Conservation (phyloP, 768 basidiomycete species). For the Astraeus odoratus region DNA sequence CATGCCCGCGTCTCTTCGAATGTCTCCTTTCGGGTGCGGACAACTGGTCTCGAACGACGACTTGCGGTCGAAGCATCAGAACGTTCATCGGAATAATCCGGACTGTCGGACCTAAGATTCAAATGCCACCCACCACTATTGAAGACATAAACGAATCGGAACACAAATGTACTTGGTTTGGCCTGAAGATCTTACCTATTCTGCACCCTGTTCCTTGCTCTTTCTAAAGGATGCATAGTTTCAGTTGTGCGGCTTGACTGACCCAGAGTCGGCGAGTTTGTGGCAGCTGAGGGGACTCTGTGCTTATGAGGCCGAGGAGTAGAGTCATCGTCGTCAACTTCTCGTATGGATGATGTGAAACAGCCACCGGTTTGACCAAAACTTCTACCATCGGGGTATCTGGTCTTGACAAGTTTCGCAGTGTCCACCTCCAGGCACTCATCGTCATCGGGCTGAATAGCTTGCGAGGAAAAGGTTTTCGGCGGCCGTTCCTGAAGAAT, state of each 20-base stretch:
- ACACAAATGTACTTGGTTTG: not conserved
- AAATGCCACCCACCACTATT: conserved; percentile 7
- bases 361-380: not conserved
- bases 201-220: conserved; percentile 10
- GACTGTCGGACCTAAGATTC: conserved; percentile 3
- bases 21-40: not conserved
- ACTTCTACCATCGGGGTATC: not conserved
- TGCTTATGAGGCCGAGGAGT: conserved; percentile 20
- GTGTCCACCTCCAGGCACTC: conserved; percentile 3
- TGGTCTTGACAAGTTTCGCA: not conserved
- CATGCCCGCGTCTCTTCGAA: conserved; percentile 1
- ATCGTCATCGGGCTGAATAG: conserved; percentile 1
- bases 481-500: not conserved
- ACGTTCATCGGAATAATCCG: conserved; percentile 7
- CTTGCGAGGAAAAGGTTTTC: no score
- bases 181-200: conserved; percentile 11
- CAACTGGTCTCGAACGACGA: conserved; percentile 9
- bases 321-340: conserved; percentile 13
- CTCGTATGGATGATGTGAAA: not conserved
- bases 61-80: conserved; percentile 15
- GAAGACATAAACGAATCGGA: not conserved
- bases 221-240: conserved; percentile 11
- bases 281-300: not conserved
- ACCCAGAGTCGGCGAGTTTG: not conserved
- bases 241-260: not conserved